Evolutionary conservation across 2,329 filamentous ascomycete species (phyloP).

Genomic region (Hysterium pulicare): DNA sequence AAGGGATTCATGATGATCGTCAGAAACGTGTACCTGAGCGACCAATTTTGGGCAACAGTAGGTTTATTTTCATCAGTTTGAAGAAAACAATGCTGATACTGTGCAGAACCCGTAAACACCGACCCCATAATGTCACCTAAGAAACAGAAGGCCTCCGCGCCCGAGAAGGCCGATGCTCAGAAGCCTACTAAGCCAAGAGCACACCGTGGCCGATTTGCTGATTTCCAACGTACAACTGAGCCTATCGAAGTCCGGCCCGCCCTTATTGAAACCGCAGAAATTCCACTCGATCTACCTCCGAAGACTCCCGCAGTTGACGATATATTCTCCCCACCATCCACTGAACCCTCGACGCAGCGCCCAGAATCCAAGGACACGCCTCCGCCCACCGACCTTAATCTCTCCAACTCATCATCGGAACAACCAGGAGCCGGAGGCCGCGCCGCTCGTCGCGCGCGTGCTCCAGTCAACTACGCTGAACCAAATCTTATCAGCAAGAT

Average conservation of each 20-base stretch:
- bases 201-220: neutral
- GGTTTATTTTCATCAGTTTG: slow-evolving; percentile 21
- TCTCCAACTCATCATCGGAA: slow-evolving; percentile 25
- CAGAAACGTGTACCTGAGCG: slow-evolving; percentile 18
- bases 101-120: slow-evolving; percentile 50
- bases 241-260: slow-evolving; percentile 20
- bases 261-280: slow-evolving; percentile 23
- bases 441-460: slow-evolving; percentile 44
- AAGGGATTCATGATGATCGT: slow-evolving; percentile 13
- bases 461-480: slow-evolving; percentile 49
- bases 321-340: slow-evolving; percentile 44
- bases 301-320: slow-evolving; percentile 38
- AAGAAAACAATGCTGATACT: slow-evolving; percentile 13
- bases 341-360: slow-evolving; percentile 38
- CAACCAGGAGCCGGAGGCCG: slow-evolving; percentile 32
- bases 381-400: slow-evolving; percentile 38
- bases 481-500: slow-evolving; percentile 49
- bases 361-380: slow-evolving; percentile 42
- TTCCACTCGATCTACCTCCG: slow-evolving; percentile 35
- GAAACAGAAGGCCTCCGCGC: slow-evolving; percentile 31
- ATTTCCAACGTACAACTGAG: slow-evolving; percentile 16
- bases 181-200: slow-evolving; percentile 9
- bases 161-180: slow-evolving; percentile 25
- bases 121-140: slow-evolving; percentile 43
- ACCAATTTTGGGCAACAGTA: slow-evolving; percentile 43